phyloP scores from a whole-genome alignment of 129 eudicot genomes.

The Helianthus annuus region DNA sequence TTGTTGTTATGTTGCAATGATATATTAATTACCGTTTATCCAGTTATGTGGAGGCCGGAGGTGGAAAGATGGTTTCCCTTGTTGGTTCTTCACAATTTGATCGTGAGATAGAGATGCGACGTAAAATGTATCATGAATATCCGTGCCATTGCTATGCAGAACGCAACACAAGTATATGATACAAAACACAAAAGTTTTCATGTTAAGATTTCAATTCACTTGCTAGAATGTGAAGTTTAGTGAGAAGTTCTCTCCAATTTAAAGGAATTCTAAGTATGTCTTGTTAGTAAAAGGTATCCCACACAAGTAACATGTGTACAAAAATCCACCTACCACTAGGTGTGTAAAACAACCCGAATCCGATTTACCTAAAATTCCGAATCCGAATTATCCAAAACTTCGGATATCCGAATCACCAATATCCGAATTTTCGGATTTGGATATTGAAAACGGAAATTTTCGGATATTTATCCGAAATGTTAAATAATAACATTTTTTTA shows the following conservation, averaged over 20 bases:
- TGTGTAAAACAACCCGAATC: too few relatives aligned
- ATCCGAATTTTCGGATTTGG: too few relatives aligned
- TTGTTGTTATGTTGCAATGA: not conserved
- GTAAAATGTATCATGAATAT: slow-evolving; percentile 13
- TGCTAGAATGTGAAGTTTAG: slow-evolving; percentile 15
- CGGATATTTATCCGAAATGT: too few relatives aligned
- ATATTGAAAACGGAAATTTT: too few relatives aligned
- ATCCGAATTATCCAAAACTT: too few relatives aligned
- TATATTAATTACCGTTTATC: slow-evolving; percentile 30
- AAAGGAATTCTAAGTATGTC: not conserved
- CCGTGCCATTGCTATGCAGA: slow-evolving; percentile 20
- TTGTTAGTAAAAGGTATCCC: not conserved
- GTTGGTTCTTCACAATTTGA: slow-evolving; percentile 18
- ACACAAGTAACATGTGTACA: not conserved
- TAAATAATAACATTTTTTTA: too few relatives aligned
- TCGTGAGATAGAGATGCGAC: not conserved
- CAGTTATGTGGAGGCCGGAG: slow-evolving; percentile 37
- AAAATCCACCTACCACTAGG: too few relatives aligned
- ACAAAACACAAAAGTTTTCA: slow-evolving; percentile 15
- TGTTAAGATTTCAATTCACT: not conserved
- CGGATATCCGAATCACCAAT: too few relatives aligned
- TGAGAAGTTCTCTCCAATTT: slow-evolving; percentile 7
- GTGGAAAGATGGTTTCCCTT: slow-evolving; percentile 34
- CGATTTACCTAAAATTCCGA: too few relatives aligned
- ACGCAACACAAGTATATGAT: slow-evolving; percentile 26